Percentiles rank a stretch among this genome's conserved stretches.
phyloP scores from a whole-genome alignment of 2,329 filamentous ascomycete genomes.

The Fonsecaea pedrosoi region DNA sequence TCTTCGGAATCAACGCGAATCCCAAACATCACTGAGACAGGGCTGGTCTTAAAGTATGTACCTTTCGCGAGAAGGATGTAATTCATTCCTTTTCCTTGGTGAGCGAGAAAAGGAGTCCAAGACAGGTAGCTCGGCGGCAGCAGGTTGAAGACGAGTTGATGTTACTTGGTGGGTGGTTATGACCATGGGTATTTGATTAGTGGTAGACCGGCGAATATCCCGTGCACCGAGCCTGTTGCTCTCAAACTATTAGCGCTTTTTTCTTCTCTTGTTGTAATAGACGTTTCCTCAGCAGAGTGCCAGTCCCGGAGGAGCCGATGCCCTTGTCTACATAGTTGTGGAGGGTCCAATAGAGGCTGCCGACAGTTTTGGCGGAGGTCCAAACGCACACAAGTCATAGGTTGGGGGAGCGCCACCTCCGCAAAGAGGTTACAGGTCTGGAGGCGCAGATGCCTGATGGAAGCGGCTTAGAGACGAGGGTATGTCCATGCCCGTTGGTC shows the following conservation, averaged over 20 bases:
- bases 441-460: conserved; percentile 11
- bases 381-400: conserved; percentile 9
- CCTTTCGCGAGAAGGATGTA: background rate
- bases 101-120: background rate
- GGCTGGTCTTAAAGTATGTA: background rate
- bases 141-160: background rate
- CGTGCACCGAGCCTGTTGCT: background rate
- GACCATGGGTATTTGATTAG: background rate
- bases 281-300: background rate
- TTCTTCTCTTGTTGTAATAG: background rate
- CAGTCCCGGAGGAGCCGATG: conserved; percentile 9
- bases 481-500: conserved; percentile 15
- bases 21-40: conserved; percentile 24
- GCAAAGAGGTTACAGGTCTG: conserved; percentile 17
- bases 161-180: background rate
- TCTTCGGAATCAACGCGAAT: conserved; percentile 61
- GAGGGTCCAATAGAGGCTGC: conserved; percentile 15
- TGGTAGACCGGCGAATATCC: background rate
- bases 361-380: background rate
- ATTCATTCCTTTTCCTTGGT: background rate
- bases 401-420: conserved; percentile 25
- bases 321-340: conserved; percentile 11
- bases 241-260: background rate
- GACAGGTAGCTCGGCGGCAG: background rate
- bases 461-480: background rate